Evolutionary conservation across 140 eudicot species (phyloP), one percentile per base, ranked within the genome.

Genomic region (Ambrosia hybrid): DNA sequence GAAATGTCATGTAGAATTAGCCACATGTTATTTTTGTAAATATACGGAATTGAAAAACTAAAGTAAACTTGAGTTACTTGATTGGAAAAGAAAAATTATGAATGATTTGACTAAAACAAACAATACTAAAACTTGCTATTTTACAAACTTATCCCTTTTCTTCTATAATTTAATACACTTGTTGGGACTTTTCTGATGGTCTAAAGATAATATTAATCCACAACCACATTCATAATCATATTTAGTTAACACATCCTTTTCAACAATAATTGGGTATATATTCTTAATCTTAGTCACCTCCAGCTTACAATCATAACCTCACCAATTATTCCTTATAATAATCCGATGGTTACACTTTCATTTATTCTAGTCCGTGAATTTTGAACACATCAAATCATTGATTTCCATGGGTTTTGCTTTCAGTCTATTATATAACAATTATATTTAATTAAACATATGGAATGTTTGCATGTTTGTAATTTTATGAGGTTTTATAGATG

Each of bases 221-320:
- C 51, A 49, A 51, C 78, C 13, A 65, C 70, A 64, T 16, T 12
- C 10, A 51, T 63, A 65, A 38, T 53, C 33, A 65, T 74, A 64
- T 38, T 65, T 65, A 65, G 38, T 4, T 65, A 65, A 53, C 7
- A 51, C 16, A 66, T 74, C 78, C 13, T 65, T 64, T 74, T 74
- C 78, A 37, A 74, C 66, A 74, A 74, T 74, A 64, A 52, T 64
- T 51, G 45, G 71, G 5, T 4, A 21, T 21, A 53, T 36, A 53
- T 37, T 64, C 57, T 61, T 65, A 74, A 65, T 53, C 46, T 57
- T 71, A 71, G 57, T 71, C 67, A 71, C 76, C 76, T 57, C 76
- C 76, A 57, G 57, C 45, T 43, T 41, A 67, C 67, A 71, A 57
- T 74, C 73, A 65, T 74, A 51, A 45, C 33, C 60, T 30, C 58